phyloP scores from a whole-genome alignment of 1,139 yeast species.

The Zygoascus sp. region DNA sequence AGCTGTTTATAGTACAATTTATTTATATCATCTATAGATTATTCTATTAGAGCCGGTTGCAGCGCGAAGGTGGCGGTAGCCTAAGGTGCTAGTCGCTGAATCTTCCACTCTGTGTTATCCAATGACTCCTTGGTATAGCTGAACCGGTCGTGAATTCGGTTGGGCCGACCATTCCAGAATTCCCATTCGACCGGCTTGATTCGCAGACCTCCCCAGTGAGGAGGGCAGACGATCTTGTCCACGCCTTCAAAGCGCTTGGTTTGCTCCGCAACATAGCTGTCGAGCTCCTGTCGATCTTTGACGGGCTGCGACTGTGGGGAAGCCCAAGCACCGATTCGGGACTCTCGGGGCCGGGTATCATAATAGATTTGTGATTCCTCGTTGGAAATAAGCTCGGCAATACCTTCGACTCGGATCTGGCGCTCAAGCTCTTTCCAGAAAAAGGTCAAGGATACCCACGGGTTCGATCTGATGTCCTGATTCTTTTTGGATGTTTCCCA shows the following conservation, averaged over 20 bases:
- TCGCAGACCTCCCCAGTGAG: slow-evolving; percentile 92
- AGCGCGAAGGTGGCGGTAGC: too few relatives aligned
- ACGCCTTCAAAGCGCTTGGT: slow-evolving; percentile 56
- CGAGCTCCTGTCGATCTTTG: slow-evolving; percentile 56
- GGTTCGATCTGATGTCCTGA: slow-evolving; percentile 63
- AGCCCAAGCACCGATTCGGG: slow-evolving; percentile 96
- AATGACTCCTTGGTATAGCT: slow-evolving; percentile 51
- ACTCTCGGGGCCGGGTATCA: slow-evolving; percentile 84
- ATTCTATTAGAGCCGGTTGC: background rate
- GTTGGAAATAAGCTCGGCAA: slow-evolving; percentile 64
- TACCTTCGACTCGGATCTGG: slow-evolving; percentile 90
- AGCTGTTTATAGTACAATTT: too few relatives aligned
- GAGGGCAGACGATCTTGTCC: slow-evolving; percentile 77
- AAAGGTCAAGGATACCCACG: slow-evolving; percentile 78
- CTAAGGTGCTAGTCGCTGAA: slow-evolving; percentile 71
- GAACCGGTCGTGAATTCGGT: slow-evolving; percentile 86
- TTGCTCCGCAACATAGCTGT: slow-evolving; percentile 42
- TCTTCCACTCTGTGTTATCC: slow-evolving; percentile 50
- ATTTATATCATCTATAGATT: too few relatives aligned
- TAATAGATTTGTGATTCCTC: slow-evolving; percentile 77
- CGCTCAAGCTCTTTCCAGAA: slow-evolving; percentile 91
- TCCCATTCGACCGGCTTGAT: slow-evolving; percentile 86
- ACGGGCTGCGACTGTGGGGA: slow-evolving; percentile 77
- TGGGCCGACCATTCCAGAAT: slow-evolving; percentile 94
- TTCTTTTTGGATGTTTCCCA: slow-evolving; percentile 86